Conservation (phyloP, 2,329 filamentous ascomycete species). For the Pseudocercospora macadamiae region DNA sequence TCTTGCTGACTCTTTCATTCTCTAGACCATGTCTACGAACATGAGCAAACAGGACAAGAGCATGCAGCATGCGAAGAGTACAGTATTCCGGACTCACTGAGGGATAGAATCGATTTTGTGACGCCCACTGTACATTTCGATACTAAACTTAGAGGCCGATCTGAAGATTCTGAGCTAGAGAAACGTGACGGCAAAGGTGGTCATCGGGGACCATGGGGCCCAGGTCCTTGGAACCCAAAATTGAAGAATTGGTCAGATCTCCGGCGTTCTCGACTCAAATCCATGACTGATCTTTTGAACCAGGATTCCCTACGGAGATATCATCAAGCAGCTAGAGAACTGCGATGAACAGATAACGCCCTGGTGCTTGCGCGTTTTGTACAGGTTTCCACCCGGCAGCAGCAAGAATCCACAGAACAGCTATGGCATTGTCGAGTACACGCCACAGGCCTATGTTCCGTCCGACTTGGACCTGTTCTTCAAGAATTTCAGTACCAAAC, state of each 20-base stretch:
- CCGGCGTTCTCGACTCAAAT: no score
- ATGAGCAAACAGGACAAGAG: constrained; percentile 53
- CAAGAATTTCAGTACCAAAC: constrained; percentile 37
- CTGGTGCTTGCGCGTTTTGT: constrained; percentile 50
- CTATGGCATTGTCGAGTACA: constrained; percentile 58
- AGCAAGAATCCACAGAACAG: constrained; percentile 51
- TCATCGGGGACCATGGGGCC: neutral
- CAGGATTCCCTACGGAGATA: constrained; percentile 24
- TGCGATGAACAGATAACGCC: constrained; percentile 62
- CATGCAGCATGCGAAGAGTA: constrained; percentile 48
- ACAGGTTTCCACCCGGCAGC: constrained; percentile 39
- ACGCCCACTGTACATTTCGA: constrained; percentile 58
- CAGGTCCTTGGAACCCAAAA: neutral
- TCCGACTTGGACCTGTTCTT: constrained; percentile 42
- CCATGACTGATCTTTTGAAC: no score
- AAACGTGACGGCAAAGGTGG: constrained; percentile 20
- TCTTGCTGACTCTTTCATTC: neutral
- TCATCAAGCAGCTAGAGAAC: constrained; percentile 39
- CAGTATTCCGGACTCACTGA: constrained; percentile 53
- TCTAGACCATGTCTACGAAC: constrained; percentile 58
- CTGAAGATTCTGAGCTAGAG: constrained; percentile 9
- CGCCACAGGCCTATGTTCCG: constrained; percentile 53
- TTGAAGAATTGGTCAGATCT: neutral
- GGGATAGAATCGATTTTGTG: constrained; percentile 58
- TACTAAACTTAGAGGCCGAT: constrained; percentile 16